Conservation (phyloP, 2,329 filamentous ascomycete genomes). For the Exophiala mesophila region DNA sequence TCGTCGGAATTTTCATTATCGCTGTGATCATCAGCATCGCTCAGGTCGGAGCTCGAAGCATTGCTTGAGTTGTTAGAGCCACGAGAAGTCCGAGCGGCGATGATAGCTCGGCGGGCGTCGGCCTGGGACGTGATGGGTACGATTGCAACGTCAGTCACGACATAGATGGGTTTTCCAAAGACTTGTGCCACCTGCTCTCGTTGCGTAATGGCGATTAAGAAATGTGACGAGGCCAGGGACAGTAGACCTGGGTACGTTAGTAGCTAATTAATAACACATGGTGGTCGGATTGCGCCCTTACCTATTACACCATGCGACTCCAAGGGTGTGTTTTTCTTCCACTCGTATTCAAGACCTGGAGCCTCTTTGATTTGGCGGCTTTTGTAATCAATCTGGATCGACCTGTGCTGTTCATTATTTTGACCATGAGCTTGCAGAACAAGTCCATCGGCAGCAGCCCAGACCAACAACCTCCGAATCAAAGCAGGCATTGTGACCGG, state of each 20-base stretch:
- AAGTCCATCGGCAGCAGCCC: constrained; percentile 76
- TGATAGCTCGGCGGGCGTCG: constrained; percentile 70
- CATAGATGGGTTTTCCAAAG: constrained; percentile 74
- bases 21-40: constrained; percentile 28
- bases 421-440: constrained; percentile 68
- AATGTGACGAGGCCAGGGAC: constrained; percentile 72
- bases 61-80: constrained; percentile 1
- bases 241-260: constrained; percentile 82
- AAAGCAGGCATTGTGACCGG: constrained; percentile 62
- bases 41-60: constrained; percentile 23
- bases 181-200: constrained; percentile 87
- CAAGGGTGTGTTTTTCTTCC: constrained; percentile 36
- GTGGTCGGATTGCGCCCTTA: constrained; percentile 37
- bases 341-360: constrained; percentile 30
- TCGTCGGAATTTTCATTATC: constrained; percentile 24
- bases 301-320: constrained; percentile 55
- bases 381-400: constrained; percentile 67
- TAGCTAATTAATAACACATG: constrained; percentile 8
- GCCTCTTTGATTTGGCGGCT: constrained; percentile 48
- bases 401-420: constrained; percentile 37
- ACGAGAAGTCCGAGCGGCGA: constrained; percentile 28
- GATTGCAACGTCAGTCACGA: constrained; percentile 82
- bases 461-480: constrained; percentile 73
- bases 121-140: constrained; percentile 74
- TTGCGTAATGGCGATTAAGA: constrained; percentile 79